These are phyloP conservation scores for Arthroderma uncinatum DNA, from an alignment of 2,329 filamentous ascomycete genomes.

Conservation along the genomic window DNA sequence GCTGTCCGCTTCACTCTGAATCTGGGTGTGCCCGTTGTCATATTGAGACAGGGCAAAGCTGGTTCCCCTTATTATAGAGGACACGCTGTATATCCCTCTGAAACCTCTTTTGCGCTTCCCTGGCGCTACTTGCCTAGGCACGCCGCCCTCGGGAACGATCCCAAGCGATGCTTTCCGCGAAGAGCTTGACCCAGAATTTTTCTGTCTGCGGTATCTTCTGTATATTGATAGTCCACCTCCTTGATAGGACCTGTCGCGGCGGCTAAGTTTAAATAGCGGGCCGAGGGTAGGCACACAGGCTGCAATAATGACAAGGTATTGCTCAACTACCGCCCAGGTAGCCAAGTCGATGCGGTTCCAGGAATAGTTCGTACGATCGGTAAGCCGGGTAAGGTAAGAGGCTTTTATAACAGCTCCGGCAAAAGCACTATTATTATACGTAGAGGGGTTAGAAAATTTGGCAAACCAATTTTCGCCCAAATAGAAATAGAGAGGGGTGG, in stretches of 20 bases:
- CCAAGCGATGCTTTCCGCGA: neutral
- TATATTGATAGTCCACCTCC: neutral
- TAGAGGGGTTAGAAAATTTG: neutral
- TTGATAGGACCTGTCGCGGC: neutral
- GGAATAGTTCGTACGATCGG: constrained; percentile 8
- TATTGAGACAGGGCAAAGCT: neutral
- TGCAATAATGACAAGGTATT: constrained; percentile 14
- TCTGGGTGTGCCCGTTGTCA: neutral
- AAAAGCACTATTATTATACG: constrained; percentile 1
- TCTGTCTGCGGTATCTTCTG: neutral
- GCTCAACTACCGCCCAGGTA: constrained; percentile 8
- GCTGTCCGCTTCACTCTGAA: neutral
- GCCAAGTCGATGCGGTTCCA: constrained; percentile 6
- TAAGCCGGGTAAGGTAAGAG: constrained; percentile 5
- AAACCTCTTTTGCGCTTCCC: neutral
- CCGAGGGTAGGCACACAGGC: constrained; percentile 11
- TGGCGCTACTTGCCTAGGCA: neutral
- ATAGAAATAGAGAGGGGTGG: neutral
- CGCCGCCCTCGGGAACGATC: neutral
- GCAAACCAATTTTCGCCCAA: neutral
- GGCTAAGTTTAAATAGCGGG: constrained; percentile 7
- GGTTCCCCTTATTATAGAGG: neutral
- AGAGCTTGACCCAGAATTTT: neutral
- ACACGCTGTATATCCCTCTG: neutral
- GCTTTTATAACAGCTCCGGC: constrained; percentile 9